These are phyloP conservation scores for Geopyxis carbonaria DNA, from an alignment of 495 filamentous ascomycete genomes.

Conservation along the genomic window DNA sequence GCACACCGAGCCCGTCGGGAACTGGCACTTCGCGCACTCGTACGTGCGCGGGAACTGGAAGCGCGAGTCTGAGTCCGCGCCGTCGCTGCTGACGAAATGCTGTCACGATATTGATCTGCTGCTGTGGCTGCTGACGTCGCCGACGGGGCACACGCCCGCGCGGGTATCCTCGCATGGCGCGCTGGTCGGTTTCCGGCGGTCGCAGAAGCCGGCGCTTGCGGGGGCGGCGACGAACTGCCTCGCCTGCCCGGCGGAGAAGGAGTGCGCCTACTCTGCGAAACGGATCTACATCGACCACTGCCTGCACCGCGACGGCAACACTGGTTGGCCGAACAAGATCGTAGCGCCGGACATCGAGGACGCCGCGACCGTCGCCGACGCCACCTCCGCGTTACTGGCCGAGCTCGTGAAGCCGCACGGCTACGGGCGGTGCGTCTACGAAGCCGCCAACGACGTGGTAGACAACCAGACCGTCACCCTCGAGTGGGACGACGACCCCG, in stretches of 20 bases:
- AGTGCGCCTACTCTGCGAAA: slow-evolving; percentile 69
- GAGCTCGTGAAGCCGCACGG: slow-evolving; percentile 37
- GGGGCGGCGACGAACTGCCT: slow-evolving; percentile 75
- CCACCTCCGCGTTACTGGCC: slow-evolving; percentile 32
- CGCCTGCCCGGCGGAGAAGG: slow-evolving; percentile 50
- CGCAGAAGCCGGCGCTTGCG: slow-evolving; percentile 55
- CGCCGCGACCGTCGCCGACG: slow-evolving; percentile 25
- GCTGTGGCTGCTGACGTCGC: slow-evolving; percentile 69
- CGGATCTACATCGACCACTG: slow-evolving; percentile 52
- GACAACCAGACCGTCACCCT: slow-evolving; percentile 84
- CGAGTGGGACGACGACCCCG: slow-evolving; percentile 43
- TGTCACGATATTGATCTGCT: slow-evolving; percentile 89
- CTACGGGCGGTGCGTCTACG: slow-evolving; percentile 86
- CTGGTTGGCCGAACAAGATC: slow-evolving; percentile 68
- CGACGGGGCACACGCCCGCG: slow-evolving; percentile 55
- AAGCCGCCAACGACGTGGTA: slow-evolving; percentile 75
- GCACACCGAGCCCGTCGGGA: slow-evolving; percentile 86
- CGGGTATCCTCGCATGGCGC: slow-evolving; percentile 55
- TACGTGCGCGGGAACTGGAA: slow-evolving; percentile 95
- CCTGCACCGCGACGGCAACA: slow-evolving; percentile 39
- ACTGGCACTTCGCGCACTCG: slow-evolving; percentile 89
- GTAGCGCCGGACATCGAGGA: slow-evolving; percentile 86
- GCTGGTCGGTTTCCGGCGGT: slow-evolving; percentile 51
- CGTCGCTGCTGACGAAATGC: slow-evolving; percentile 77
- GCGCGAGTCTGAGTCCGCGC: slow-evolving; percentile 50